These are phyloP conservation scores for Saksenaea oblongispora DNA, from an alignment of 371 early-diverging fungal species.

Conservation along the genomic window DNA sequence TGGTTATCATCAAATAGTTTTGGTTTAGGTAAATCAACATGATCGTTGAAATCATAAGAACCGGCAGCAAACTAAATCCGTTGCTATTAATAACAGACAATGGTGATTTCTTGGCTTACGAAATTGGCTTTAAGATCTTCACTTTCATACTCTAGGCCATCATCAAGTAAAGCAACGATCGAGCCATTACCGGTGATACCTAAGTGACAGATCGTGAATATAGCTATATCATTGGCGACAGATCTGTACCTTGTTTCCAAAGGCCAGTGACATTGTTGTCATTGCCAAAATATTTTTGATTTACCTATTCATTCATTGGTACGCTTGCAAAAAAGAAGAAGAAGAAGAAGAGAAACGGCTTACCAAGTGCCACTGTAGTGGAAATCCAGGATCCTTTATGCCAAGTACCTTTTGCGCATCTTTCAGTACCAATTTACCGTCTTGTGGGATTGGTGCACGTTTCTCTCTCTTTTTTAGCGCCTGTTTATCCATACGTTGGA, in stretches of 20 bases:
- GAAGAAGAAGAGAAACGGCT: slow-evolving; percentile 8
- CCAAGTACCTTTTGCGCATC: slow-evolving; percentile 24
- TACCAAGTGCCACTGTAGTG: slow-evolving; percentile 84
- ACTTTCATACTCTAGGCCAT: slow-evolving; percentile 88
- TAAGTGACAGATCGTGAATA: slow-evolving; percentile 13
- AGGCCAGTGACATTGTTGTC: slow-evolving; percentile 94
- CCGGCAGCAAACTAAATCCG: slow-evolving; percentile 70
- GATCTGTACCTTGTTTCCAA: slow-evolving; percentile 76
- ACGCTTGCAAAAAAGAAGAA: background rate
- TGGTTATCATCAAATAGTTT: slow-evolving; percentile 81
- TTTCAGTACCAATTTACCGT: slow-evolving; percentile 15
- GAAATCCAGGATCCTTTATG: slow-evolving; percentile 75
- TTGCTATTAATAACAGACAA: background rate
- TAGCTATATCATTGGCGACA: background rate
- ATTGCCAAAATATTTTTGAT: slow-evolving; percentile 64
- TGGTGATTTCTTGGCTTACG: slow-evolving; percentile 55
- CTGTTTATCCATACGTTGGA: slow-evolving; percentile 26
- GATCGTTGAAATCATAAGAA: slow-evolving; percentile 93
- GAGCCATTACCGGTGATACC: slow-evolving; percentile 87
- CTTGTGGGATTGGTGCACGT: slow-evolving; percentile 17
- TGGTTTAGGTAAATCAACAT: slow-evolving; percentile 77
- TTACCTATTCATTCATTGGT: slow-evolving; percentile 55
- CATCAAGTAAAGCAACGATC: slow-evolving; percentile 91
- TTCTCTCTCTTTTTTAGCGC: slow-evolving; percentile 16
- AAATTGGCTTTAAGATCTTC: slow-evolving; percentile 87